These are phyloP conservation scores for Penicillium ucsense DNA, from an alignment of 495 filamentous ascomycete genomes.

Conservation along the genomic window DNA sequence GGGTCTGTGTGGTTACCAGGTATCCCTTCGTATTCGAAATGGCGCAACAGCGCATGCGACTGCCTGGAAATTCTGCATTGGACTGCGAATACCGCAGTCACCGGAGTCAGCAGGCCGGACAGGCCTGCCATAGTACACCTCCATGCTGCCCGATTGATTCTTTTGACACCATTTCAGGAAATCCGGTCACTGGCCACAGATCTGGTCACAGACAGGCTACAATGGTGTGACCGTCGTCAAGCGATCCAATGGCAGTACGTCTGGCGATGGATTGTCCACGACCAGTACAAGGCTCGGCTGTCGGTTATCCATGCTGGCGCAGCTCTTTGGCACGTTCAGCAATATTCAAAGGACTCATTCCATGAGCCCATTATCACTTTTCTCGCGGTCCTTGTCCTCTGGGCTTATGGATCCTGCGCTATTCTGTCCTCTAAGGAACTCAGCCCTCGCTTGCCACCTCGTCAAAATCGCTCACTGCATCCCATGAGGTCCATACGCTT, in stretches of 20 bases:
- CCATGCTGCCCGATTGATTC: constrained; percentile 36
- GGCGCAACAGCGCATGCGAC: constrained; percentile 47
- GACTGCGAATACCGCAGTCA: constrained; percentile 39
- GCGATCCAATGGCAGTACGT: constrained; percentile 34
- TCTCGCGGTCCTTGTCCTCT: constrained; percentile 40
- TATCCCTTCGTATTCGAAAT: constrained; percentile 41
- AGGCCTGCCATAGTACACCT: constrained; percentile 44
- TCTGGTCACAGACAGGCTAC: constrained; percentile 19
- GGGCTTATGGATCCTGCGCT: constrained; percentile 40
- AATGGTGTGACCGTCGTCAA: constrained; percentile 25
- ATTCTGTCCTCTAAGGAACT: constrained; percentile 6
- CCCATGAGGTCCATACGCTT: constrained; percentile 36
- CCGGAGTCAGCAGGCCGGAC: constrained; percentile 37
- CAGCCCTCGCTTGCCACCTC: constrained; percentile 1
- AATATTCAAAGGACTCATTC: constrained; percentile 38
- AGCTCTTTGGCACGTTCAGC: constrained; percentile 40
- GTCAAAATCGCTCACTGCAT: constrained; percentile 2
- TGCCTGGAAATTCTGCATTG: constrained; percentile 47
- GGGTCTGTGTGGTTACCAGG: constrained; percentile 41
- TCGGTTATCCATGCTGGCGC: constrained; percentile 45
- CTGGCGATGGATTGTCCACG: constrained; percentile 39
- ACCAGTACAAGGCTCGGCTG: constrained; percentile 46
- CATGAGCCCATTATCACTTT: constrained; percentile 41
- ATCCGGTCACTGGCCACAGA: constrained; percentile 28
- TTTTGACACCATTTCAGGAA: constrained; percentile 31